A percentile compares a stretch with the other conserved stretches of the same genome.
phyloP scores from a whole-genome alignment of 2,329 filamentous ascomycete genomes.

The Didymella sp. region DNA sequence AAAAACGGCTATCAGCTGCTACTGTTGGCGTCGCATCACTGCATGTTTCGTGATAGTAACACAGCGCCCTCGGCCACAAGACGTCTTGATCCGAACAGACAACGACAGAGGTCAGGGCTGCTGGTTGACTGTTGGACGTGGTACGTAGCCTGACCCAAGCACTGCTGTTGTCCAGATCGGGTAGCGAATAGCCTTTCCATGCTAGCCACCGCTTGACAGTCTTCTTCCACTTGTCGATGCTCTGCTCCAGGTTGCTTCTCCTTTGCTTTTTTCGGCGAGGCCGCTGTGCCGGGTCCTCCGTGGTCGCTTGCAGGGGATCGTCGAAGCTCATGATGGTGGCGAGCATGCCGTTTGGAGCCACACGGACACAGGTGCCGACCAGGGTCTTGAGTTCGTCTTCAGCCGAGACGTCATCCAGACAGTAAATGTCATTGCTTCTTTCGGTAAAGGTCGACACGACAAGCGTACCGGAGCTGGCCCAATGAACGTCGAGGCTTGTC shows the following conservation, averaged over 20 bases:
- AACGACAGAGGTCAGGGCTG: constrained; percentile 22
- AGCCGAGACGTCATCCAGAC: constrained; percentile 24
- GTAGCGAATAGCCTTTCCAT: constrained; percentile 44
- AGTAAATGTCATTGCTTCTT: constrained; percentile 31
- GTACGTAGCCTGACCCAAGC: constrained; percentile 46
- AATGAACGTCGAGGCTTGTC: constrained; percentile 42
- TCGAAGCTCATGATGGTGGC: constrained; percentile 43
- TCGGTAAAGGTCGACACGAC: constrained; percentile 42
- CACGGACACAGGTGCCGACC: constrained; percentile 40
- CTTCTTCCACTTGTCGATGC: constrained; percentile 45
- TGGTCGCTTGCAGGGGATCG: constrained; percentile 30
- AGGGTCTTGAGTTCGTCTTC: constrained; percentile 29
- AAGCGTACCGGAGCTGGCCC: constrained; percentile 46
- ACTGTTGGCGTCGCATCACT: neutral
- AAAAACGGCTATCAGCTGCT: neutral
- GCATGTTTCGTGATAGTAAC: constrained; percentile 34
- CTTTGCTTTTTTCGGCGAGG: constrained; percentile 37
- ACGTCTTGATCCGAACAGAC: constrained; percentile 32
- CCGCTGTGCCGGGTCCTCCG: constrained; percentile 29
- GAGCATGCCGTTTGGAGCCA: constrained; percentile 46
- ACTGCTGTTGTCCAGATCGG: constrained; percentile 31
- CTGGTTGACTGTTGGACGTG: constrained; percentile 18
- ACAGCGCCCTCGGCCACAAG: constrained; percentile 48
- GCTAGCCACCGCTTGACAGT: constrained; percentile 44
- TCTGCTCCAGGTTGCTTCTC: constrained; percentile 36